phyloP scores from a whole-genome alignment of 2,329 filamentous ascomycete species.

The Fusarium poae region DNA sequence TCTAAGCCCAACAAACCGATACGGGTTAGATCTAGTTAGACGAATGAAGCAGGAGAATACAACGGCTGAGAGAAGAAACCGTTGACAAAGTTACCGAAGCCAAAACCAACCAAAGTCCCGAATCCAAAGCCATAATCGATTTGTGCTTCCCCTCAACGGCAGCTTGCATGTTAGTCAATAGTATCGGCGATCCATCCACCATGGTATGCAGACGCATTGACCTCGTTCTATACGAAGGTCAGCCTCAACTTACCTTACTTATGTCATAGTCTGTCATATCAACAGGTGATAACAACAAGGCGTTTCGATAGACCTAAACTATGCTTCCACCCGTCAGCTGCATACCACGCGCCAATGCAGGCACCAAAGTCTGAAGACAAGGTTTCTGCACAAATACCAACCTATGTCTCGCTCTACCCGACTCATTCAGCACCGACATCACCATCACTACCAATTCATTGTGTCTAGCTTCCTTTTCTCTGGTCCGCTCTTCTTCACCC shows the following conservation, averaged over 20 bases:
- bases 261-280: background rate
- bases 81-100: background rate
- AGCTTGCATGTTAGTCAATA: background rate
- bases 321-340: background rate
- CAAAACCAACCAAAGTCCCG: background rate
- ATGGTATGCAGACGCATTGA: background rate
- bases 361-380: background rate
- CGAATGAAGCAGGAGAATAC: background rate
- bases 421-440: background rate
- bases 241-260: background rate
- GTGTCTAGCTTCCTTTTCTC: background rate
- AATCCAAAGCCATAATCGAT: background rate
- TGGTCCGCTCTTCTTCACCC: constrained; percentile 2
- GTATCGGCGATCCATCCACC: background rate
- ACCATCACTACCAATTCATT: background rate
- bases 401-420: background rate
- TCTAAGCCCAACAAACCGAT: background rate
- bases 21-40: background rate
- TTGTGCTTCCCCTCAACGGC: background rate
- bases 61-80: background rate
- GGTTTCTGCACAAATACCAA: constrained; percentile 2
- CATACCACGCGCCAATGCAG: background rate
- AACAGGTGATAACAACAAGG: background rate
- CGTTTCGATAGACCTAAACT: background rate
- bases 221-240: background rate